These are phyloP conservation scores for Aurantiochytrium sp. DNA, from an alignment of 108 stramenopile genomes.

Conservation along the genomic window DNA sequence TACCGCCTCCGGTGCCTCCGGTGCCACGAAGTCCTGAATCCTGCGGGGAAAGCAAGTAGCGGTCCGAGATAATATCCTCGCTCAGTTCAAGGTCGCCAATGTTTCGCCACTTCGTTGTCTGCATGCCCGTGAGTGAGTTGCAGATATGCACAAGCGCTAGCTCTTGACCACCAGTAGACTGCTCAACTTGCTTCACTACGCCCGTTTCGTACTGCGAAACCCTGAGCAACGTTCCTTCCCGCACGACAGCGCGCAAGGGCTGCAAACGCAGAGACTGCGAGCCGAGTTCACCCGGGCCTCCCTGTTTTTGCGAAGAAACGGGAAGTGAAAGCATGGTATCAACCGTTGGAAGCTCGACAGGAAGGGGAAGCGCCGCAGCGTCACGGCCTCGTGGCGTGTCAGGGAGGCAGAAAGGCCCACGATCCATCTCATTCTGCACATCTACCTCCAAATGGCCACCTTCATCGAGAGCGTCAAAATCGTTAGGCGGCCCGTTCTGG, in stretches of 20 bases:
- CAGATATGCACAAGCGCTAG: not conserved
- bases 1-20: not conserved
- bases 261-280: not conserved
- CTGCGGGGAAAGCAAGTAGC: not conserved
- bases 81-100: not conserved
- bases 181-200: not conserved
- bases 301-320: not conserved
- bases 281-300: too few species aligned
- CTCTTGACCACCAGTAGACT: not conserved
- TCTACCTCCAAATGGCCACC: not conserved
- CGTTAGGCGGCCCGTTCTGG: too few species aligned
- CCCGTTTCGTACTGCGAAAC: not conserved
- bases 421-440: not conserved
- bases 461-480: too few species aligned
- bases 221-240: not conserved
- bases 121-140: not conserved
- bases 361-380: not conserved
- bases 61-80: not conserved
- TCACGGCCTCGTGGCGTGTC: conserved; percentile 9
- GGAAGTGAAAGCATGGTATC: not conserved
- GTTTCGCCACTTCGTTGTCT: not conserved
- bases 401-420: not conserved
- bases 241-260: not conserved
- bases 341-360: not conserved
- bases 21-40: not conserved